These are phyloP conservation scores for Leccinum proximum DNA, from an alignment of 1,284 basidiomycete species.

Conservation along the genomic window DNA sequence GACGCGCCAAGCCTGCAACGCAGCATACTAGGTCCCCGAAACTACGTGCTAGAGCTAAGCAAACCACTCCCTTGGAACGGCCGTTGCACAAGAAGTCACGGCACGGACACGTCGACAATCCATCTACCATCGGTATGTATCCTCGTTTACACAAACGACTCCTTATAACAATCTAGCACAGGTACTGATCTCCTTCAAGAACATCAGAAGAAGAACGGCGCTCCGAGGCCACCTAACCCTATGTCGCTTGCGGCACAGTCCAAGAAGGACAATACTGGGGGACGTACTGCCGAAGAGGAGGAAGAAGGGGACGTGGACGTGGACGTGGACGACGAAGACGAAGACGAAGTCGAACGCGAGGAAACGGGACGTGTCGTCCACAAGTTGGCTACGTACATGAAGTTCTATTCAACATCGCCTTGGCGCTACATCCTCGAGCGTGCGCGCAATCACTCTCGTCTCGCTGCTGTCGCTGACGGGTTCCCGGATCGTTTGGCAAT, in stretches of 20 bases:
- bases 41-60: too few relatives aligned
- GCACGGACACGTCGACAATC: neutral
- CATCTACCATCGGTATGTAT: neutral
- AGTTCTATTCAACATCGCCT: neutral
- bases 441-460: neutral
- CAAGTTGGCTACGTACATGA: neutral
- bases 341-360: neutral
- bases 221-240: neutral
- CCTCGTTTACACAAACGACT: neutral
- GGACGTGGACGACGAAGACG: neutral
- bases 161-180: neutral
- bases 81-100: neutral
- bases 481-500: neutral
- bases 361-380: neutral
- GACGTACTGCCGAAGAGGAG: neutral
- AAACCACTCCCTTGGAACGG: neutral
- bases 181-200: neutral
- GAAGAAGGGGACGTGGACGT: neutral
- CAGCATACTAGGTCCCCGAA: too few relatives aligned
- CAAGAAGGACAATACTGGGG: neutral
- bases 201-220: neutral
- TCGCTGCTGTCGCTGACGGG: neutral
- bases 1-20: too few relatives aligned
- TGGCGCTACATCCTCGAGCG: neutral
- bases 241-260: neutral